Conservation (phyloP, 371 early-diverging fungal species). For the Fennellomyces sp. region DNA sequence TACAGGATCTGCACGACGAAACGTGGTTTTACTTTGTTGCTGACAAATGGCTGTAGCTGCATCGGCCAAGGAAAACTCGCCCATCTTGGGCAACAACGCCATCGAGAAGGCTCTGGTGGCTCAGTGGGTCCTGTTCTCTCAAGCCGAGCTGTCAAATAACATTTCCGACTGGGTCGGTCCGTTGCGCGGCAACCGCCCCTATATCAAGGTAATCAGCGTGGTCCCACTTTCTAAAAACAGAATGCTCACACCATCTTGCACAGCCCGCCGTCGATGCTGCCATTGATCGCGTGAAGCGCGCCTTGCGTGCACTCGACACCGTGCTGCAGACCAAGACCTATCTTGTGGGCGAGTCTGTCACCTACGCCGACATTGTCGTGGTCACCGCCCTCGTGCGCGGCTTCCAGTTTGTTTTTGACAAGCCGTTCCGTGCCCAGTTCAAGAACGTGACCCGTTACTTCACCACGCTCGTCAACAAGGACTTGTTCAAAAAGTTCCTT, state of each 20-base stretch:
- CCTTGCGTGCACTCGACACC: slow-evolving; percentile 71
- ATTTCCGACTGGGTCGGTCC: slow-evolving; percentile 66
- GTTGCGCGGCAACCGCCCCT: slow-evolving; percentile 62
- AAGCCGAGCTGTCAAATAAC: slow-evolving; percentile 51
- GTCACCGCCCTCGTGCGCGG: slow-evolving; percentile 59
- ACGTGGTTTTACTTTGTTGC: background rate
- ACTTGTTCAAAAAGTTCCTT: slow-evolving; percentile 77
- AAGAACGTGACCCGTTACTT: slow-evolving; percentile 89
- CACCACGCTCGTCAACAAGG: slow-evolving; percentile 80
- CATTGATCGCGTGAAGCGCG: slow-evolving; percentile 64
- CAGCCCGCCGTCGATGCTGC: slow-evolving; percentile 67
- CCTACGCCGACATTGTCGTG: slow-evolving; percentile 86
- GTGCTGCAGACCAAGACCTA: slow-evolving; percentile 81
- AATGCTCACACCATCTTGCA: no score
- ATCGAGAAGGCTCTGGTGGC: slow-evolving; percentile 79
- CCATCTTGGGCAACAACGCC: slow-evolving; percentile 64
- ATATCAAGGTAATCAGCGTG: no score
- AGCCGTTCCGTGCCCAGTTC: slow-evolving; percentile 76
- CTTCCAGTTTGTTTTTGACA: slow-evolving; percentile 65
- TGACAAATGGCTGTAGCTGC: slow-evolving; percentile 39
- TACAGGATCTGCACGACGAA: background rate
- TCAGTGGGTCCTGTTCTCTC: slow-evolving; percentile 79
- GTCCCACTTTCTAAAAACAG: no score
- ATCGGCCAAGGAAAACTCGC: slow-evolving; percentile 58
- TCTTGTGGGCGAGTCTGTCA: slow-evolving; percentile 90